Percentiles rank a stretch among this genome's conserved stretches.
Conservation (phyloP, 306 rosid genomes). For the Glycyrrhiza uralensis region DNA sequence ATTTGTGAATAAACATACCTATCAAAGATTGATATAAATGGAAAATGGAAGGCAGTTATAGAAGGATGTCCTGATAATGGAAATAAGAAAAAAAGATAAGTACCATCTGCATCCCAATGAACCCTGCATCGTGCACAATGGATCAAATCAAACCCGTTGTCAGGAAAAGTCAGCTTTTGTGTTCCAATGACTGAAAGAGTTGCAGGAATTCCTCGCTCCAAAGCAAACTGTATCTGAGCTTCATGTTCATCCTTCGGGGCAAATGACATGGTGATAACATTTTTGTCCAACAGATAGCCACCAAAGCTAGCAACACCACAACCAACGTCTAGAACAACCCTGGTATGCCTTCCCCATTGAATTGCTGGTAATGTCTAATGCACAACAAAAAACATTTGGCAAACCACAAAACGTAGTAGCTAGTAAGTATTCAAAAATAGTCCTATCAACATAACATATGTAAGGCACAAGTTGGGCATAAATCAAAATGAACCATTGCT, state of each 20-base stretch:
- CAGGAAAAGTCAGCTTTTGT: conserved; percentile 70
- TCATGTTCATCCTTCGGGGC: conserved; percentile 99
- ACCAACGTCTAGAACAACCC: conserved; percentile 91
- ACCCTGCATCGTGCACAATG: conserved; percentile 99
- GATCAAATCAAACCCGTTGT: conserved; percentile 75
- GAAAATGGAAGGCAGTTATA: background rate
- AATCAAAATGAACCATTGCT: background rate
- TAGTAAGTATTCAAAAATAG: conserved; percentile 12
- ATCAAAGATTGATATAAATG: background rate
- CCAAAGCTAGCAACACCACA: conserved; percentile 99
- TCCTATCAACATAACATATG: background rate
- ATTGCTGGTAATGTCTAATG: conserved; percentile 53
- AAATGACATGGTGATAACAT: conserved; percentile 88
- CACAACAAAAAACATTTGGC: conserved; percentile 12
- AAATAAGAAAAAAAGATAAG: conserved; percentile 1
- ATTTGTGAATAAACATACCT: conserved; percentile 4
- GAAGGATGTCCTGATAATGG: background rate
- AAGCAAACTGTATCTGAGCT: conserved; percentile 98
- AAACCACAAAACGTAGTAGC: background rate
- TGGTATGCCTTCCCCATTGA: conserved; percentile 72
- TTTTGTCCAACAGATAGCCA: conserved; percentile 72
- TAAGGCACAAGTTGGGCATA: background rate
- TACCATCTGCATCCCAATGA: conserved; percentile 99
- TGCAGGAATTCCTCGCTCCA: conserved; percentile 98
- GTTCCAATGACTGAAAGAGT: conserved; percentile 95